phyloP scores from a whole-genome alignment of 148 eudicot species.

The Beta vulgaris region DNA sequence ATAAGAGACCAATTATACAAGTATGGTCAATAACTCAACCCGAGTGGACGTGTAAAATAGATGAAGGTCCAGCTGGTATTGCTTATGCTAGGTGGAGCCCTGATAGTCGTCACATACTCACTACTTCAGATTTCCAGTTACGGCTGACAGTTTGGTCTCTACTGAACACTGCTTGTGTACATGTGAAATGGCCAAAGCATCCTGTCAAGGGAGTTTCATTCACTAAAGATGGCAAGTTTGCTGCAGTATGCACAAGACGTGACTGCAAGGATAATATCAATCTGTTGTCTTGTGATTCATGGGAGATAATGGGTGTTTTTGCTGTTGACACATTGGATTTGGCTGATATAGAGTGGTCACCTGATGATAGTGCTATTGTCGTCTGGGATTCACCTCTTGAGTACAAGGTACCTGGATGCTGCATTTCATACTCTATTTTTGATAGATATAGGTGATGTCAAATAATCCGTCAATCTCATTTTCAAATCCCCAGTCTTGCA shows the following conservation, averaged over 20 bases:
- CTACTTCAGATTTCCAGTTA: conserved; percentile 89
- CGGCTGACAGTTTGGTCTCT: conserved; percentile 94
- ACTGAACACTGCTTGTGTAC: conserved; percentile 90
- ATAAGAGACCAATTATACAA: conserved; percentile 87
- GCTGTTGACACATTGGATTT: conserved; percentile 90
- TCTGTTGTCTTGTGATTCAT: conserved; percentile 75
- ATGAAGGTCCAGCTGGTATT: conserved; percentile 96
- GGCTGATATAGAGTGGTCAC: conserved; percentile 94
- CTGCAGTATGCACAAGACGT: conserved; percentile 94
- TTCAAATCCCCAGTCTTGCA: too few species aligned
- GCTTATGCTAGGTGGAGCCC: conserved; percentile 99
- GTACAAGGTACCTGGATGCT: conserved; percentile 61
- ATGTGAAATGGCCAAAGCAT: conserved; percentile 87
- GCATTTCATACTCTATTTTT: conserved; percentile 1
- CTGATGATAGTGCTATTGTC: conserved; percentile 95
- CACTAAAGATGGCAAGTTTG: conserved; percentile 88
- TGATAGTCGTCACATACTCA: conserved; percentile 97
- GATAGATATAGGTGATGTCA: neutral
- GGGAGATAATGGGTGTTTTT: conserved; percentile 93
- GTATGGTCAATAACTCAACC: conserved; percentile 96
- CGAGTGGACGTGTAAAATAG: conserved; percentile 99
- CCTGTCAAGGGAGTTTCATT: conserved; percentile 89
- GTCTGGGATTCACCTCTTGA: conserved; percentile 98
- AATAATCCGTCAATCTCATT: neutral
- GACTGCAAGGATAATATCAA: conserved; percentile 93